These are phyloP conservation scores for Syzygium syzygioides DNA, from an alignment of 441 rosid genomes.

Conservation along the genomic window DNA sequence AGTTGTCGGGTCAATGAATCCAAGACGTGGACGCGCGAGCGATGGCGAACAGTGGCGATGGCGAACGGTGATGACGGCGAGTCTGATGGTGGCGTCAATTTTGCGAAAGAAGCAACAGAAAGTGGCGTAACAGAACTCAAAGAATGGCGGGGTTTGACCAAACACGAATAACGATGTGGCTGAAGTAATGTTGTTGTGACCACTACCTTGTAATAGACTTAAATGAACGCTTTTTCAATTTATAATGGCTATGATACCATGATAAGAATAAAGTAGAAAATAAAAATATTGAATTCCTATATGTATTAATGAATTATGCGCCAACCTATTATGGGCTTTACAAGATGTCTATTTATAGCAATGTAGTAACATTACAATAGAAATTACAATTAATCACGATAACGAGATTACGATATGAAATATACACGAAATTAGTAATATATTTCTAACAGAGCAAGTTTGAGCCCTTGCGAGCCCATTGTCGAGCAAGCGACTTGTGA, in stretches of 20 bases:
- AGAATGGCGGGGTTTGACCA: background rate
- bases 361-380: background rate
- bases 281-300: no score
- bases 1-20: no score
- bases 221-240: no score
- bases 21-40: background rate
- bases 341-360: background rate
- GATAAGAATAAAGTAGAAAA: no score
- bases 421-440: background rate
- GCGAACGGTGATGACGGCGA: rapidly evolving
- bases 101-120: background rate
- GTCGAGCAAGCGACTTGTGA: rapidly evolving
- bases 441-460: background rate
- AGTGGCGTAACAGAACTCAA: background rate
- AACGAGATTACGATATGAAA: background rate
- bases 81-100: rapidly evolving
- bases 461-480: background rate
- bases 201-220: background rate
- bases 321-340: background rate
- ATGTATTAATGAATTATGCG: background rate
- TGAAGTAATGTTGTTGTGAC: background rate
- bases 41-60: rapidly evolving
- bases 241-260: background rate
- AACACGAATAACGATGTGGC: no score
- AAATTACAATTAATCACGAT: background rate